phyloP scores from a whole-genome alignment of 75 land plant species.

The Gnetum montanum region DNA sequence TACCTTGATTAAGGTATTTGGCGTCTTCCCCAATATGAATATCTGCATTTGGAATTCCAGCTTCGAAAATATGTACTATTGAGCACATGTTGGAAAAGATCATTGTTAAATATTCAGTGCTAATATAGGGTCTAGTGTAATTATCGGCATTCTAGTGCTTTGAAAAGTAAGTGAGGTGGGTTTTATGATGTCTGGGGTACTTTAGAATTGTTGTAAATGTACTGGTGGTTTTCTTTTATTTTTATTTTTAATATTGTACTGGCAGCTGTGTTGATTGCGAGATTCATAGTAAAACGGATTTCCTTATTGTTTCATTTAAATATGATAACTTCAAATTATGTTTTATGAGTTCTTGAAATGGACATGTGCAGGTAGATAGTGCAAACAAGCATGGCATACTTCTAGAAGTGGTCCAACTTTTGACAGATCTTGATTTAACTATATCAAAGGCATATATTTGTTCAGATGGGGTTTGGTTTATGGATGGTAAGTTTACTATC shows the following conservation, averaged over 20 bases:
- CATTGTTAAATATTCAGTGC: too few species aligned
- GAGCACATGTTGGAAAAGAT: background rate
- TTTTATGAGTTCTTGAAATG: background rate
- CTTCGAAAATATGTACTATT: background rate
- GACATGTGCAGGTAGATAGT: slow-evolving; percentile 24
- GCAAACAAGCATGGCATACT: slow-evolving; percentile 30
- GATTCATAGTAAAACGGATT: background rate
- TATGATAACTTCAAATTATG: background rate
- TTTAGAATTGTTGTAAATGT: background rate
- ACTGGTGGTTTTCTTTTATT: background rate
- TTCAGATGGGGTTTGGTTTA: slow-evolving; percentile 31
- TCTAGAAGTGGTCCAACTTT: slow-evolving; percentile 31
- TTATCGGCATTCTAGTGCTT: background rate
- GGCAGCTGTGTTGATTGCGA: background rate
- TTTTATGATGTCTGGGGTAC: background rate
- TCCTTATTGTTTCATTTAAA: background rate
- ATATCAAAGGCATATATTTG: slow-evolving; percentile 33
- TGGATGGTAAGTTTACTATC: slow-evolving; percentile 24
- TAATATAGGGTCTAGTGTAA: too few species aligned
- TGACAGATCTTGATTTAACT: slow-evolving; percentile 31
- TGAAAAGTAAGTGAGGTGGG: background rate
- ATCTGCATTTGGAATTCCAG: background rate
- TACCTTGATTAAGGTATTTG: slow-evolving; percentile 56
- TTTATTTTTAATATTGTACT: background rate
- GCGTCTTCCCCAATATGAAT: background rate